phyloP scores from a whole-genome alignment of 345 rosid genomes.

The Melaleuca quinquenervia region DNA sequence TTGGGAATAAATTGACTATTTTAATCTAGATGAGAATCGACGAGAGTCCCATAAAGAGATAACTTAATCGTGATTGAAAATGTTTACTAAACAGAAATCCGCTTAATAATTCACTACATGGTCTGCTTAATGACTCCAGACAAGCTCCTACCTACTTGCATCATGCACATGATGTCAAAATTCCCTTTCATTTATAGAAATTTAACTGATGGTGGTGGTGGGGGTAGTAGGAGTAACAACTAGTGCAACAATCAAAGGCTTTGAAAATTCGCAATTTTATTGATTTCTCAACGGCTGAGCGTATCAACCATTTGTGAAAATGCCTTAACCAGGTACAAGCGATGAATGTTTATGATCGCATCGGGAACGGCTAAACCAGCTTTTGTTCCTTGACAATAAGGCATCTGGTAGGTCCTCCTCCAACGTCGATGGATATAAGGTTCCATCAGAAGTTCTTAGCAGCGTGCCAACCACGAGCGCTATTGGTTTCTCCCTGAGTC shows the following conservation, averaged over 20 bases:
- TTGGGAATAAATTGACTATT: too few species aligned
- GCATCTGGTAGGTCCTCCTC: background rate
- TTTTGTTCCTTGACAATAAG: accelerated
- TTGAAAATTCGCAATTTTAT: accelerated
- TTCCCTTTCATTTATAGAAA: background rate
- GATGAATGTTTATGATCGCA: background rate
- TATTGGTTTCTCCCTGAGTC: background rate
- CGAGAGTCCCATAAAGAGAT: too few species aligned
- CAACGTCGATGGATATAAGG: background rate
- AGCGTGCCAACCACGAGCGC: background rate
- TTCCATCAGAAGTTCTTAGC: background rate
- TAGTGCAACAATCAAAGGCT: background rate
- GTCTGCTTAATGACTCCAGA: background rate
- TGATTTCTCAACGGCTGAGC: background rate
- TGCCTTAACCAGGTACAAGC: background rate
- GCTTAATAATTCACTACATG: background rate
- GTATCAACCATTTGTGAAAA: accelerated
- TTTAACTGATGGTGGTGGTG: background rate
- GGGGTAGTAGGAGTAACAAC: accelerated
- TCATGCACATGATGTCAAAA: background rate
- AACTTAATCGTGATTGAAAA: too few species aligned
- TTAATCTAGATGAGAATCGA: too few species aligned
- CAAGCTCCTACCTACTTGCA: background rate
- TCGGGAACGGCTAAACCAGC: accelerated
- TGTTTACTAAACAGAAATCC: background rate